These are phyloP conservation scores for Geoglossum glabrum DNA, from an alignment of 495 filamentous ascomycete species.

Conservation along the genomic window DNA sequence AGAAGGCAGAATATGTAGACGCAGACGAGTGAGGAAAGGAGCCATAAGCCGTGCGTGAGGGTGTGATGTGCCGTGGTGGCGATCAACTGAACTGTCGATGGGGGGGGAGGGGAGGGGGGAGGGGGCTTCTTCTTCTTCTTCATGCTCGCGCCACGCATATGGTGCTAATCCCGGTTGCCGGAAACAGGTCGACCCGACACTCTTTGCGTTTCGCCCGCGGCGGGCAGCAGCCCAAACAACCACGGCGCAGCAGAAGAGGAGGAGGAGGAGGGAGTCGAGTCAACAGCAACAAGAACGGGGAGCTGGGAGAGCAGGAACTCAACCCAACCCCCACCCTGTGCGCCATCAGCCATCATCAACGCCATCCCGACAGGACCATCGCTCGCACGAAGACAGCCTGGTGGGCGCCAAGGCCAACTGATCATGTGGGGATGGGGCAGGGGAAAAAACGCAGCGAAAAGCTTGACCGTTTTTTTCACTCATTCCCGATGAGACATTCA, in stretches of 20 bases:
- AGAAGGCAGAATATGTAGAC: background rate
- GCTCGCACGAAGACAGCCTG: too few relatives aligned
- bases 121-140: too few relatives aligned
- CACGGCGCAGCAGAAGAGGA: background rate
- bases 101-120: background rate
- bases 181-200: background rate
- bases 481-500: background rate
- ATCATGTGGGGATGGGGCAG: too few relatives aligned
- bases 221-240: background rate
- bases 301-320: too few relatives aligned
- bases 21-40: background rate
- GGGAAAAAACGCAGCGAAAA: background rate
- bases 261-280: too few relatives aligned
- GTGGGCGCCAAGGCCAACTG: too few relatives aligned
- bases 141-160: background rate
- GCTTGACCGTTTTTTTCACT: background rate
- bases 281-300: too few relatives aligned
- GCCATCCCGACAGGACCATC: too few relatives aligned
- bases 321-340: too few relatives aligned
- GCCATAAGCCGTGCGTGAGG: background rate
- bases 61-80: background rate
- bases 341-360: too few relatives aligned
- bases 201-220: background rate
- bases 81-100: background rate
- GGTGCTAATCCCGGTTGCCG: background rate